Base-by-base conservation (phyloP, 2,329 filamentous ascomycete genomes). In the Cladosporium sp. region DNA sequence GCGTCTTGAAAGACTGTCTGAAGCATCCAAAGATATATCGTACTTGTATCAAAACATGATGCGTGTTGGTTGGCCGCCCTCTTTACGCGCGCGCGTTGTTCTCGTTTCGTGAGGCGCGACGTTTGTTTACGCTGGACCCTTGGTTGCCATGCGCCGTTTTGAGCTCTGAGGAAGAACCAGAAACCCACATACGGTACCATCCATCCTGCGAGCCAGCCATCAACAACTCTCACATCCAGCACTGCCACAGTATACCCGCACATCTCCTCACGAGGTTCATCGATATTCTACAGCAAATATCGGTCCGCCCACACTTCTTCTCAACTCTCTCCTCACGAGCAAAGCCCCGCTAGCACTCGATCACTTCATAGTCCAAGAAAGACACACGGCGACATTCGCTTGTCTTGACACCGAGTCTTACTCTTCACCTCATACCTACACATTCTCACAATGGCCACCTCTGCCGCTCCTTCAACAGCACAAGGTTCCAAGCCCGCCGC, bases 401-500 rank as follows among this genome's bases (percentile, higher is more conserved):
- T 62, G 35, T 56, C 26, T 31, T 23, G n/a, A 40, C 50, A 50
- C 35, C 18, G 31, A 52, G 49, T 23, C 14, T 23, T 31, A 11
- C 28, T 6, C 31, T 23, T 18, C 6, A 28, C 16, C 10, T 46
- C 37, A 35, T 14, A 50, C 53, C 44, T 35, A 37, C 28, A 50
- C 16, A 64, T 14, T 8, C 0, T 5, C 44, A 61, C 16, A 12
- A 75, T 72, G 62, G 65, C 72, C 33, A 70, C 72, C 35, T 66
- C 72, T 31, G 70, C 72, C 33, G 70, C 75, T 29, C 71, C 75
- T 67, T 71, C 76, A 70, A 67, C 70, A 66, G 66, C 66, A 66
- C 75, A 76, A 67, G 72, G 70, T 67, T 67, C 72, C 68, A 76
- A 76, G 55, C 29, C 72, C 56, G 64, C 68, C 37, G 59, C 73